phyloP scores from a whole-genome alignment of 2,329 filamentous ascomycete species.

The Myotisia sp. region DNA sequence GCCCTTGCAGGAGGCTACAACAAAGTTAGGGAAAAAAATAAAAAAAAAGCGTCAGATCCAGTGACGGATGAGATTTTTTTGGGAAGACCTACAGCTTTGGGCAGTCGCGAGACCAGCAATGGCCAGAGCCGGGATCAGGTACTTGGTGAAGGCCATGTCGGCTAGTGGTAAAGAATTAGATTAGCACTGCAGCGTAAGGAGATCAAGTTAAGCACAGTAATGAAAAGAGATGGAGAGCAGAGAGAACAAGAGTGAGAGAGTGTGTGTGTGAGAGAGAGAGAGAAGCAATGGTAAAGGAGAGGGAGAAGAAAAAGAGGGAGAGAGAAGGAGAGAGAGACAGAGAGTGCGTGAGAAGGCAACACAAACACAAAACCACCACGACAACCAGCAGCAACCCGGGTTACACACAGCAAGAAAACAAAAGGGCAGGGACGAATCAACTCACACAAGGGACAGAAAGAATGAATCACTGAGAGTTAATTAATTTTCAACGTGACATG shows the following conservation, averaged over 20 bases:
- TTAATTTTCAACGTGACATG: too few species aligned
- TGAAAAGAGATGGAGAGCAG: not conserved
- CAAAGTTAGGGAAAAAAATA: not conserved
- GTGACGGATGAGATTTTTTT: too few species aligned
- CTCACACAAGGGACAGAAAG: too few species aligned
- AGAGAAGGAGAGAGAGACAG: too few species aligned
- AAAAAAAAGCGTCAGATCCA: conserved; percentile 9
- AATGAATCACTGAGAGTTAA: too few species aligned
- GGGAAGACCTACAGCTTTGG: conserved; percentile 22
- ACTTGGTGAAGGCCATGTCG: conserved; percentile 41
- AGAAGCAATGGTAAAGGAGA: conserved; percentile 4
- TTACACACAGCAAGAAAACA: too few species aligned
- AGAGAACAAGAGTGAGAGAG: not conserved
- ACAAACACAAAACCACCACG: not conserved
- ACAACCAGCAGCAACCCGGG: not conserved
- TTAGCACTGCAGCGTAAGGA: not conserved
- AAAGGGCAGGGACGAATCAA: too few species aligned
- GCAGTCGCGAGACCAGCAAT: conserved; percentile 39
- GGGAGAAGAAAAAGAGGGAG: conserved; percentile 6
- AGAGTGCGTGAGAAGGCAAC: conserved; percentile 6
- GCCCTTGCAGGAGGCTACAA: conserved; percentile 9
- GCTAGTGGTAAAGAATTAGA: too few species aligned
- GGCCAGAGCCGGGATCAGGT: conserved; percentile 43
- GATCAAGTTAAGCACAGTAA: not conserved
- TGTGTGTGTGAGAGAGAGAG: conserved; percentile 4